Evolutionary conservation across 2,329 filamentous ascomycete species (phyloP), one percentile per base, ranked within the genome.

Genomic region (Talaromyces sp.): DNA sequence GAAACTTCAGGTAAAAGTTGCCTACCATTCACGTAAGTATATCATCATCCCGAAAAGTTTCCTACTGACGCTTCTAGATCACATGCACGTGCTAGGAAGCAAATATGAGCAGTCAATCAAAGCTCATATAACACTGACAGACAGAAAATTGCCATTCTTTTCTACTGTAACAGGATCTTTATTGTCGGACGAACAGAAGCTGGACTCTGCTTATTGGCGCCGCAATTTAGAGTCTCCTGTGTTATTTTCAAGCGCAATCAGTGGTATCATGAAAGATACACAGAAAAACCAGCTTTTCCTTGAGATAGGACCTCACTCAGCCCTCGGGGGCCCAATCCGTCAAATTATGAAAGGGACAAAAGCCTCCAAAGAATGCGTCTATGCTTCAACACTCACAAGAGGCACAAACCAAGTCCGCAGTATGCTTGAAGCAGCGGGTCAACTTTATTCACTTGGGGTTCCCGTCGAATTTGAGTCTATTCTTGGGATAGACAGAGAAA

Each of bases 381-480:
- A 48, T 29, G 32, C 19, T 43, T 43, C 41, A 11, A 43, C 38
- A 14, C 21, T 24, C 7, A 24, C 51, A 31, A 41, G 27, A 32
- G 43, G 43, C n/a, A 56, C 58, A 27, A 12, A 35, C 8, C 27
- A 35, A 41, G 51, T 56, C 38, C 51, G 59, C 58, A 46, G 31
- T 46, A 46, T 46, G 41, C 41, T 46, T 21, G 41, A 46, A 46
- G 19, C 41, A n/a, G 17, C 10, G 41, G 41, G 41, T 11, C 41
- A 46, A n/a, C 41, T 46, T n/a, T n/a, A 51, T 71, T 19, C 61
- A 64, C 10, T 70, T 70, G 68, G 68, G 7, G 17, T 21, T 19
- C 19, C 41, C 17, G 9, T 46, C n/a, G n/a, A 46, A 3, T n/a
- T 46, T 21, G 2, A 46, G 9, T 7, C n/a, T 8, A 17, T 21